These are phyloP conservation scores for Talinum fruticosum DNA, from an alignment of 148 eudicot genomes.

Conservation along the genomic window DNA sequence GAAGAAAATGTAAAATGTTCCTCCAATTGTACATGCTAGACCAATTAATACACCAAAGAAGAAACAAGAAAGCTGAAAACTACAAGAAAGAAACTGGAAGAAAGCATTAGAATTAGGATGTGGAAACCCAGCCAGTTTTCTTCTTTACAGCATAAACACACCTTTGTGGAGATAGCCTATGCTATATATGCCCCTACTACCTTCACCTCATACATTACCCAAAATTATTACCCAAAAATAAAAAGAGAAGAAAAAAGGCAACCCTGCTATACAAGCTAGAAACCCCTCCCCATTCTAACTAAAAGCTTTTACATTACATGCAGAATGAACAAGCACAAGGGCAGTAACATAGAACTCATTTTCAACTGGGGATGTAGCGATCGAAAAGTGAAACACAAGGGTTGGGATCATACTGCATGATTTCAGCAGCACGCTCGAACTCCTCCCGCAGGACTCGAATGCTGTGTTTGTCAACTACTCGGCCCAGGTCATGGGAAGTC, in stretches of 20 bases:
- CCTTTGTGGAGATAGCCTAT: constrained; percentile 2
- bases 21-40: too few relatives aligned
- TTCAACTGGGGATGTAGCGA: constrained; percentile 53
- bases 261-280: constrained; percentile 24
- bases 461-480: constrained; percentile 86
- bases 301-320: constrained; percentile 6
- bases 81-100: not conserved
- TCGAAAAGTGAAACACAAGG: constrained; percentile 70
- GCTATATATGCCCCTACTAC: constrained; percentile 13
- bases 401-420: constrained; percentile 71
- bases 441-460: constrained; percentile 85
- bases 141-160: constrained; percentile 1
- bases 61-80: not conserved
- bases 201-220: constrained; percentile 7
- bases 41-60: not conserved
- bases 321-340: not conserved
- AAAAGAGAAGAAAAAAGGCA: constrained; percentile 14
- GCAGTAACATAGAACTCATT: not conserved
- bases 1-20: too few relatives aligned
- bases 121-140: not conserved
- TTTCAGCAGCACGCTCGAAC: constrained; percentile 90
- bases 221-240: not conserved
- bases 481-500: constrained; percentile 80
- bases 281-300: constrained; percentile 8
- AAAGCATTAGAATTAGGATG: not conserved